phyloP scores from a whole-genome alignment of 768 basidiomycete species.

The Tulasnella calospora region DNA sequence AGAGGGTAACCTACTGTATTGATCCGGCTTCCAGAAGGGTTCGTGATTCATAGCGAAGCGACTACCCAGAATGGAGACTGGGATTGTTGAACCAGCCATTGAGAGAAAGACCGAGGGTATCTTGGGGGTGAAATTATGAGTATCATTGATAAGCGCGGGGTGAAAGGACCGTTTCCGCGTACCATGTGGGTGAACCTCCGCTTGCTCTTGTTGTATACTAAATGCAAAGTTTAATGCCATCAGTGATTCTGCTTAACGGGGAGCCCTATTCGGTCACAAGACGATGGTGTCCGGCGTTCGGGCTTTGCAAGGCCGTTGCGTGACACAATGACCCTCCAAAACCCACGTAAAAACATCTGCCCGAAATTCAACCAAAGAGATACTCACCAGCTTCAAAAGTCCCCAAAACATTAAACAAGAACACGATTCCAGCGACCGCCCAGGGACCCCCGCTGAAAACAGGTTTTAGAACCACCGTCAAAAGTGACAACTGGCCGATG shows the following conservation, averaged over 20 bases:
- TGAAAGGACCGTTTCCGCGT: conserved; percentile 8
- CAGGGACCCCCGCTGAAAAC: conserved; percentile 74
- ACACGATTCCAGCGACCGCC: conserved; percentile 67
- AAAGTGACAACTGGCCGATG: conserved; percentile 68
- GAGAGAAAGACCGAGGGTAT: conserved; percentile 61
- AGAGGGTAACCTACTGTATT: conserved; percentile 15
- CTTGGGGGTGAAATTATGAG: conserved; percentile 37
- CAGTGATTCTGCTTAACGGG: not conserved
- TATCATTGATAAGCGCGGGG: not conserved
- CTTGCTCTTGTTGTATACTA: conserved; percentile 75
- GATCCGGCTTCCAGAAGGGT: conserved; percentile 59
- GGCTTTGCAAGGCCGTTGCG: too few species aligned
- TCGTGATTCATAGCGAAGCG: conserved; percentile 68
- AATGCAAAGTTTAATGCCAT: not conserved
- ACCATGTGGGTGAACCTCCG: conserved; percentile 73
- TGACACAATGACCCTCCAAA: not conserved
- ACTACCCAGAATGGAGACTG: conserved; percentile 70
- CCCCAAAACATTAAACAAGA: conserved; percentile 67
- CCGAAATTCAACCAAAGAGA: not conserved
- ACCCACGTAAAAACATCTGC: not conserved
- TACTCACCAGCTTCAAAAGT: conserved; percentile 68
- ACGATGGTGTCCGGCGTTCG: not conserved
- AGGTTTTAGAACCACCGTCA: conserved; percentile 61
- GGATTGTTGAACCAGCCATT: conserved; percentile 69
- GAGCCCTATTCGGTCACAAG: not conserved